Percentiles rank a stretch among this genome's conserved stretches.
Evolutionary conservation across 169 alveolate species (phyloP).

Genomic region (Theileria sp.): DNA sequence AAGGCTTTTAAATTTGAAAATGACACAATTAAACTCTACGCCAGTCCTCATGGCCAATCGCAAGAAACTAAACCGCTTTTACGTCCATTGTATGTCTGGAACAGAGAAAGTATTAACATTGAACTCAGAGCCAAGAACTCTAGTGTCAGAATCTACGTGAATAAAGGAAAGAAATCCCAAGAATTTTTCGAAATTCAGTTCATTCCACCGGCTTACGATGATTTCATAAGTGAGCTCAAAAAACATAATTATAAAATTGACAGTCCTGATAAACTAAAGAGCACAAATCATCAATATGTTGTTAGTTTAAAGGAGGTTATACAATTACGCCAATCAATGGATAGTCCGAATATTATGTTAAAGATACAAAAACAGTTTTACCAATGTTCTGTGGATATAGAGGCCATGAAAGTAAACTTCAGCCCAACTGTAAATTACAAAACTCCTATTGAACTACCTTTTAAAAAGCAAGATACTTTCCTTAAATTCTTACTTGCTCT

Average conservation of each 20-base stretch:
- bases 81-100: conserved; percentile 67
- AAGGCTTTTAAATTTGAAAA: conserved; percentile 54
- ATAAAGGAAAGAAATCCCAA: conserved; percentile 66
- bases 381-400: conserved; percentile 41
- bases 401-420: conserved; percentile 43
- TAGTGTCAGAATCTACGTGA: conserved; percentile 66
- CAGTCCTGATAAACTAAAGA: conserved; percentile 35
- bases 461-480: conserved; percentile 63
- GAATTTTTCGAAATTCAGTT: conserved; percentile 72
- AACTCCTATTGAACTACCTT: conserved; percentile 10
- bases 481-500: conserved; percentile 71
- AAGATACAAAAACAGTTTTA: conserved; percentile 59
- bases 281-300: conserved; percentile 62
- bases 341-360: conserved; percentile 63
- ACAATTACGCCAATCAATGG: conserved; percentile 65
- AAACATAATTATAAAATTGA: conserved; percentile 23
- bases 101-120: conserved; percentile 50
- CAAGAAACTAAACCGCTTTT: background rate
- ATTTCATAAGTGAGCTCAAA: conserved; percentile 16
- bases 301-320: conserved; percentile 65
- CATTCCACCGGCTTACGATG: conserved; percentile 64
- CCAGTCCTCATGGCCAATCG: conserved; percentile 19
- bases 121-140: conserved; percentile 53
- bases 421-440: conserved; percentile 38
- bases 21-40: conserved; percentile 52